Conservation (phyloP, 441 rosid genomes). For the Kokia cookei region DNA sequence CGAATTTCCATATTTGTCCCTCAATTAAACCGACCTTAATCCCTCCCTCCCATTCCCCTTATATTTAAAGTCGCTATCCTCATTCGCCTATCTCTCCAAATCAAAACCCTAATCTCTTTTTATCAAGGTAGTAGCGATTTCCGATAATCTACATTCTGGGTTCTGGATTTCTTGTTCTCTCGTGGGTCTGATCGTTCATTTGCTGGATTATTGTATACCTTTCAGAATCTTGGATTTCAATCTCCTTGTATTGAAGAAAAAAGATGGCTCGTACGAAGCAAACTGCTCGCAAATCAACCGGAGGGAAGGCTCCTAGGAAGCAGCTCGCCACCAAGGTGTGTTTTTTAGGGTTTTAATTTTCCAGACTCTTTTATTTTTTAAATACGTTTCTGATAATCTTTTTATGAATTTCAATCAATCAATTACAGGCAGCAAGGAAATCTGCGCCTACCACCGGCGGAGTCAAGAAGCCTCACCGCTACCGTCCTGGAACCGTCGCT, state of each 20-base stretch:
- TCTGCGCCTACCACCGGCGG: slow-evolving; percentile 68
- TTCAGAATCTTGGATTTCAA: not conserved
- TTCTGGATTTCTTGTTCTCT: too few relatives aligned
- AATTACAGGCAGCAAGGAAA: slow-evolving; percentile 52
- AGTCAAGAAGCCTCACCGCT: slow-evolving; percentile 71
- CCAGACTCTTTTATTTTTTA: not conserved
- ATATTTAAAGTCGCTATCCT: too few relatives aligned
- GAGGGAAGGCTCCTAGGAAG: slow-evolving; percentile 64
- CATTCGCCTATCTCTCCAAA: not conserved
- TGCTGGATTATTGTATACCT: not conserved
- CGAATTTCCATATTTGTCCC: not conserved
- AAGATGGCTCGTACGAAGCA: slow-evolving; percentile 65
- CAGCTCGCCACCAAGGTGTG: slow-evolving; percentile 58
- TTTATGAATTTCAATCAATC: not conserved
- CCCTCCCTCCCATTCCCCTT: not conserved
- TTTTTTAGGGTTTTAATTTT: not conserved
- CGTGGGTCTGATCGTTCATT: not conserved
- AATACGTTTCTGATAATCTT: not conserved
- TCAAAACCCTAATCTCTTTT: not conserved
- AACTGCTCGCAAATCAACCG: slow-evolving; percentile 60
- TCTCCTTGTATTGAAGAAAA: not conserved
- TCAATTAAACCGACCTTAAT: not conserved
- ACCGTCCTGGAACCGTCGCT: slow-evolving; percentile 67
- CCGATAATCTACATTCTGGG: not conserved
- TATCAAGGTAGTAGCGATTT: not conserved